Percentiles rank a stretch among this genome's conserved stretches.
phyloP scores from a whole-genome alignment of 345 rosid species.

The Hibiscus tridactylites region DNA sequence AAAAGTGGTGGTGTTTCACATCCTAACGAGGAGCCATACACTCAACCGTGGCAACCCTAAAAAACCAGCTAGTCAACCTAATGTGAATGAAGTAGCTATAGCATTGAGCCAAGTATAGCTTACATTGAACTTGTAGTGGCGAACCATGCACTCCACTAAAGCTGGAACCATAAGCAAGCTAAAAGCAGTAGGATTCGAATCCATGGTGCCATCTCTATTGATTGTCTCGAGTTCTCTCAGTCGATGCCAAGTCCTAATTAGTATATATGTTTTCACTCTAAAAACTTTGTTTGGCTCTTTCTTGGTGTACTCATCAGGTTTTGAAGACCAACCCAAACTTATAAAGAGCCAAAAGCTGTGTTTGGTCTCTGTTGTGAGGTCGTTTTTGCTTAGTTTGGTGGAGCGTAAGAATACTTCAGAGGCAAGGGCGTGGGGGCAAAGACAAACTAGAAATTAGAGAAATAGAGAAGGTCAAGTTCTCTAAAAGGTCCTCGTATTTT shows the following conservation, averaged over 20 bases:
- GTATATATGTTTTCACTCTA: too few species aligned
- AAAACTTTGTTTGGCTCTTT: background rate
- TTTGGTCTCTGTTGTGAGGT: conserved; percentile 28
- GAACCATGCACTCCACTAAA: conserved; percentile 41
- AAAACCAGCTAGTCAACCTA: too few species aligned
- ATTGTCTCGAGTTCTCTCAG: background rate
- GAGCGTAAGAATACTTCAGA: conserved; percentile 13
- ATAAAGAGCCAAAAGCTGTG: conserved; percentile 21
- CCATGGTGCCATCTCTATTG: conserved; percentile 28
- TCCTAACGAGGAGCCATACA: background rate
- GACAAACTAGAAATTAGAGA: background rate
- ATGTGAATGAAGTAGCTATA: too few species aligned
- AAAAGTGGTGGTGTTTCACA: too few species aligned
- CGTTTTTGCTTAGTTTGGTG: conserved; percentile 49
- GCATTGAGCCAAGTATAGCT: conserved; percentile 13
- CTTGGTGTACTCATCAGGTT: conserved; percentile 1
- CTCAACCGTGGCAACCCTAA: background rate
- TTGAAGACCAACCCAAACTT: conserved; percentile 14
- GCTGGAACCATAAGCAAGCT: conserved; percentile 24
- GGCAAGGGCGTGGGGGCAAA: background rate
- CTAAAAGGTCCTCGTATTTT: background rate
- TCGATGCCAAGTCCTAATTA: background rate
- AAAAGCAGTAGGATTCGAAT: conserved; percentile 24
- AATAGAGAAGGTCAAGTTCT: background rate
- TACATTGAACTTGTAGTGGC: conserved; percentile 71